Evolutionary conservation across 441 rosid genomes (phyloP).

Genomic region (Lepidium campestre): DNA sequence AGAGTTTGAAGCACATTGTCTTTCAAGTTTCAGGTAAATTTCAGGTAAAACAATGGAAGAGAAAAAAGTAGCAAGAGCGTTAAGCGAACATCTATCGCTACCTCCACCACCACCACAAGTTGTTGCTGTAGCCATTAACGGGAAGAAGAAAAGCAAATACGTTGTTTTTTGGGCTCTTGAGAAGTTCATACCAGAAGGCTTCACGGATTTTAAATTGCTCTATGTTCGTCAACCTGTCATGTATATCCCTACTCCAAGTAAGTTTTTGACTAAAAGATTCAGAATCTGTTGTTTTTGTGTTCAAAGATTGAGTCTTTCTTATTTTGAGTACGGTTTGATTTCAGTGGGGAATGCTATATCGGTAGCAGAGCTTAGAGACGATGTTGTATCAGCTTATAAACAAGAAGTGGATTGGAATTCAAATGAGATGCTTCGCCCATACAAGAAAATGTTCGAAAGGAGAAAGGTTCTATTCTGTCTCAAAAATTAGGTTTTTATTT

Average conservation of each 20-base stretch:
- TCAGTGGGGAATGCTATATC: slow-evolving; percentile 87
- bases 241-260: slow-evolving; percentile 79
- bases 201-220: slow-evolving; percentile 51
- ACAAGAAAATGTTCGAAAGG: slow-evolving; percentile 51
- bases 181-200: slow-evolving; percentile 56
- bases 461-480: slow-evolving; percentile 45
- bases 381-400: slow-evolving; percentile 75
- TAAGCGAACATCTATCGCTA: slow-evolving; percentile 16
- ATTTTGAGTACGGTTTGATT: neutral
- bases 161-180: slow-evolving; percentile 80
- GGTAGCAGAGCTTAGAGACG: slow-evolving; percentile 73
- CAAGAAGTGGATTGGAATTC: slow-evolving; percentile 71
- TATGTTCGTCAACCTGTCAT: slow-evolving; percentile 62
- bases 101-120: slow-evolving; percentile 27
- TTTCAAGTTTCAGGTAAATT: neutral
- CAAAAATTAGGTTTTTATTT: neutral
- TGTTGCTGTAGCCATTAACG: slow-evolving; percentile 68
- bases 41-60: slow-evolving; percentile 20
- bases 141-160: slow-evolving; percentile 58
- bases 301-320: slow-evolving; percentile 2
- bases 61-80: slow-evolving; percentile 2
- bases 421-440: slow-evolving; percentile 58
- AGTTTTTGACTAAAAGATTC: slow-evolving; percentile 11
- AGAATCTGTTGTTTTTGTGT: neutral
- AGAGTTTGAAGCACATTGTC: neutral